These are phyloP conservation scores for Carex arenaria DNA, from an alignment of 202 grass and related monocot species.

Conservation along the genomic window DNA sequence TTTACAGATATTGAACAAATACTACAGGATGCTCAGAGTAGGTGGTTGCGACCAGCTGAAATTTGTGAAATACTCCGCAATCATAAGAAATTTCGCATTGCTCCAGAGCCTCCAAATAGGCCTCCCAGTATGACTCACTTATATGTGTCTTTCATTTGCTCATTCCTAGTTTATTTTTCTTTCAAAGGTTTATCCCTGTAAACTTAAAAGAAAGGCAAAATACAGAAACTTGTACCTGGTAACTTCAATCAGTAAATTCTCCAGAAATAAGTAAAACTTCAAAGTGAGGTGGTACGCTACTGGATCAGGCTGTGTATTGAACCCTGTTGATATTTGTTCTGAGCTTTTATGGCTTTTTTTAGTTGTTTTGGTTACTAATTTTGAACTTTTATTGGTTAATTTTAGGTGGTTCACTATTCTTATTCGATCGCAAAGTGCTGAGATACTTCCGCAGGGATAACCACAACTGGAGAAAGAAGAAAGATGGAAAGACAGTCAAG, in stretches of 20 bases:
- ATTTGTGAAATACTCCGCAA: conserved; percentile 87
- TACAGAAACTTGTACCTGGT: background rate
- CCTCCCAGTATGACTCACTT: conserved; percentile 59
- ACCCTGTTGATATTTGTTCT: background rate
- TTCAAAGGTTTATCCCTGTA: background rate
- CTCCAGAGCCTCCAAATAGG: conserved; percentile 75
- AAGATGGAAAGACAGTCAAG: conserved; percentile 45
- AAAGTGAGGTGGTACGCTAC: background rate
- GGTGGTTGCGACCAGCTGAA: conserved; percentile 83
- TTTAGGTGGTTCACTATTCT: conserved; percentile 40
- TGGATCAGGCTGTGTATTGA: background rate
- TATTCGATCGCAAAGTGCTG: conserved; percentile 42
- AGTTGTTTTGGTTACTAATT: background rate
- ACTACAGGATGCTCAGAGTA: conserved; percentile 65
- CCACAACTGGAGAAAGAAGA: conserved; percentile 54
- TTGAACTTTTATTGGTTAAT: conserved; percentile 1
- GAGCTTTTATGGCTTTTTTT: background rate
- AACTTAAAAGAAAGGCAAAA: background rate
- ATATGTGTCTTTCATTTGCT: conserved; percentile 7
- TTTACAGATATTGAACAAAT: conserved; percentile 81
- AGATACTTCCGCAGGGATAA: conserved; percentile 50
- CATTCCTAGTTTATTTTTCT: background rate
- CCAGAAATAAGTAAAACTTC: background rate
- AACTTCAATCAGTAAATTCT: background rate
- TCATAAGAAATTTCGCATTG: conserved; percentile 69